Conservation (phyloP, 495 filamentous ascomycete species). For the Xylaria longipes region DNA sequence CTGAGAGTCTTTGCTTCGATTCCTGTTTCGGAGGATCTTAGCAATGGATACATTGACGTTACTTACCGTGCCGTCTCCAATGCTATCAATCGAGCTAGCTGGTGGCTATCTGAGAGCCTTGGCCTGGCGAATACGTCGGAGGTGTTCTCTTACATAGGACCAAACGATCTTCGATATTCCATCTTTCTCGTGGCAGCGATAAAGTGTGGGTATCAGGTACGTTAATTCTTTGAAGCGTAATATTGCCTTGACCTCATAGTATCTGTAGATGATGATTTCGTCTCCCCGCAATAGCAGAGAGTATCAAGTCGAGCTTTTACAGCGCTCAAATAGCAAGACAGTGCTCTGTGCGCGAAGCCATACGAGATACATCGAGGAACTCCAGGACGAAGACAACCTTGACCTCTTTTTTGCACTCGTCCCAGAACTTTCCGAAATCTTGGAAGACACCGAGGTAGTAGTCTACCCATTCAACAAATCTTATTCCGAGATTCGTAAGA, state of each 20-base stretch:
- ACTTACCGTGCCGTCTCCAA: background rate
- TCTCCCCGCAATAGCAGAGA: background rate
- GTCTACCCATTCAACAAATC: constrained; percentile 1
- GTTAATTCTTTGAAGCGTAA: background rate
- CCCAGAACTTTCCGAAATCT: constrained; percentile 1
- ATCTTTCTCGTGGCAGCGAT: constrained; percentile 48
- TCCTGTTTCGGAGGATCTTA: constrained; percentile 20
- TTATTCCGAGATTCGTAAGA: background rate
- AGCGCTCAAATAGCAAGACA: background rate
- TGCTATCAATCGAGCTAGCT: constrained; percentile 1
- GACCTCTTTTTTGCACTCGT: background rate
- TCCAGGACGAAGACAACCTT: background rate
- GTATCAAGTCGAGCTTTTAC: background rate
- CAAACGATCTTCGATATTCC: constrained; percentile 53
- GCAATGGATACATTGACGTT: background rate
- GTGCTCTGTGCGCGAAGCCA: background rate
- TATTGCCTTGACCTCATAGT: background rate
- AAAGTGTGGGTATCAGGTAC: constrained; percentile 47
- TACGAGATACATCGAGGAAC: background rate
- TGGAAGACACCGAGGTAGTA: background rate
- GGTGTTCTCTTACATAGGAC: constrained; percentile 47
- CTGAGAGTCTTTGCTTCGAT: constrained; percentile 48
- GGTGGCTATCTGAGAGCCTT: constrained; percentile 5
- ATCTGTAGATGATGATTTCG: background rate
- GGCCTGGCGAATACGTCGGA: constrained; percentile 5